phyloP scores from a whole-genome alignment of 1,284 basidiomycete genomes.

The Moesziomyces aphidis region DNA sequence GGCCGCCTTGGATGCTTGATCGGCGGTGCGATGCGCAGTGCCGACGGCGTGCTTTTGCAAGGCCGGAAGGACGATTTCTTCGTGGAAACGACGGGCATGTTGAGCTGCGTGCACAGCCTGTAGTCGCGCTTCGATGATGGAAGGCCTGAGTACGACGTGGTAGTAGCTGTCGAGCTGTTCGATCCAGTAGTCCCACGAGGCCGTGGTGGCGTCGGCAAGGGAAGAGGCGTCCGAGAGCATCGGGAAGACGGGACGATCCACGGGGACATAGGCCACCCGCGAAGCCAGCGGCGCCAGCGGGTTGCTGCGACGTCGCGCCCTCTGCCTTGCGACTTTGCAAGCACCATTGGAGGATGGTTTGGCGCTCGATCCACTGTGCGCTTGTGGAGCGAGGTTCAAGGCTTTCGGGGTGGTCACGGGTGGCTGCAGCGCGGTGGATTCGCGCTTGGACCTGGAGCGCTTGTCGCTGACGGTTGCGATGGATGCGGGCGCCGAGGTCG shows the following conservation, averaged over 20 bases:
- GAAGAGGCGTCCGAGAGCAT: conserved; percentile 2
- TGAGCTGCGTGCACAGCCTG: conserved; percentile 29
- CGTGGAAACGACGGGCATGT: conserved; percentile 19
- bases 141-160: conserved; percentile 11
- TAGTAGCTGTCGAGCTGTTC: conserved; percentile 22
- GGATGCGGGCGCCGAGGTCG: background rate
- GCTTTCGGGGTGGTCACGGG: background rate
- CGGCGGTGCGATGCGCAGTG: conserved; percentile 6
- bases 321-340: background rate
- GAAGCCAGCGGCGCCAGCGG: too few relatives aligned
- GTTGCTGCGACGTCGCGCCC: background rate
- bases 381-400: background rate
- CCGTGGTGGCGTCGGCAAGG: conserved; percentile 35
- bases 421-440: background rate
- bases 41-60: conserved; percentile 20
- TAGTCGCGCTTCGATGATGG: conserved; percentile 10
- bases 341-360: background rate
- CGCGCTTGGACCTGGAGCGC: background rate
- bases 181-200: conserved; percentile 37
- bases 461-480: background rate
- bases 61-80: conserved; percentile 18
- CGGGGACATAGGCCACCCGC: background rate
- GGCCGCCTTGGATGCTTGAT: conserved; percentile 14
- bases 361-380: background rate
- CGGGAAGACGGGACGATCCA: conserved; percentile 16